A percentile compares a stretch with the other conserved stretches of the same genome.
Conservation (phyloP, 441 rosid genomes). For the Pelargonium exstipulatum region DNA sequence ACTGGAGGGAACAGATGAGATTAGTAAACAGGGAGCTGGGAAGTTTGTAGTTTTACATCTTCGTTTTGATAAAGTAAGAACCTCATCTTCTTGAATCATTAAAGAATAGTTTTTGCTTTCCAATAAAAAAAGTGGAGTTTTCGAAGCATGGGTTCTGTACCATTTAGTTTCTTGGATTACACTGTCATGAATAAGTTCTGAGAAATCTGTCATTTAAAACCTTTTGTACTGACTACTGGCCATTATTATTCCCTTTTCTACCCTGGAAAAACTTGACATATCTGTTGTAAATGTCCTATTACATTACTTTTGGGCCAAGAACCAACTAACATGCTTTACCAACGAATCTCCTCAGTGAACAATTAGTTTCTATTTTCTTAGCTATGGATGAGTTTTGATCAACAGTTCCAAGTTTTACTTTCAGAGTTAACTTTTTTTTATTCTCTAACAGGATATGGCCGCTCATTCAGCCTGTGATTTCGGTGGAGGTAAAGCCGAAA, state of each 20-base stretch:
- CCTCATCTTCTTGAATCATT: conserved; percentile 10
- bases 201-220: background rate
- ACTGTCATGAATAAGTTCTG: background rate
- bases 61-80: conserved; percentile 61
- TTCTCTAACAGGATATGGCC: conserved; percentile 56
- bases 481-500: conserved; percentile 73
- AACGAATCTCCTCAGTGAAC: background rate
- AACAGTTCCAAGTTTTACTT: background rate
- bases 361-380: background rate
- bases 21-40: conserved; percentile 37
- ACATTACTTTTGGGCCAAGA: background rate
- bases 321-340: background rate
- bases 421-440: background rate
- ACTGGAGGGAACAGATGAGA: conserved; percentile 30
- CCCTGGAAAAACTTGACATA: background rate
- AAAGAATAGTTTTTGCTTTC: background rate
- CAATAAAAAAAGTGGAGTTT: conserved; percentile 6
- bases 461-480: conserved; percentile 78
- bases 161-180: background rate
- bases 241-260: background rate
- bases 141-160: background rate
- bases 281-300: background rate
- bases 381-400: background rate
- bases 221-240: background rate
- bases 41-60: conserved; percentile 62